phyloP scores from a whole-genome alignment of 352 stramenopile genomes.

The Thalassiosira sp. region DNA sequence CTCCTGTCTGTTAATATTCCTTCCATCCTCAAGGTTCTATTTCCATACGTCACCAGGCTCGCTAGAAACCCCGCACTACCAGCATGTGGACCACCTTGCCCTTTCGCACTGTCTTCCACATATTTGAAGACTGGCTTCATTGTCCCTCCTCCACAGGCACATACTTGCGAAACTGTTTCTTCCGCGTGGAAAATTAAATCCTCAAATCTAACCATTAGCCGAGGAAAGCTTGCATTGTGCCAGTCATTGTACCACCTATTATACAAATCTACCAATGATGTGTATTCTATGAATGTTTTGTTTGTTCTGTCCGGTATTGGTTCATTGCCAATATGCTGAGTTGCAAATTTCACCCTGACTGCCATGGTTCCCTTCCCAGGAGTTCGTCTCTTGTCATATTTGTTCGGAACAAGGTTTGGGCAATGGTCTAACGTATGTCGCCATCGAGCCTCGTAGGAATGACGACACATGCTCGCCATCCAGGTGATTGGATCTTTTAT shows the following conservation, averaged over 20 bases:
- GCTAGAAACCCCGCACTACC: constrained; percentile 53
- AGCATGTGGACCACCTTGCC: constrained; percentile 41
- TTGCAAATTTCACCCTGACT: constrained; percentile 47
- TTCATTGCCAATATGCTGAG: constrained; percentile 24
- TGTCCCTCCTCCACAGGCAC: constrained; percentile 64
- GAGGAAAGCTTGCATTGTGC: constrained; percentile 57
- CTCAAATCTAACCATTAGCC: constrained; percentile 76
- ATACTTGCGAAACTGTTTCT: constrained; percentile 48
- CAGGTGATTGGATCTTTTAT: constrained; percentile 83
- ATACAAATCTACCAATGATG: constrained; percentile 62
- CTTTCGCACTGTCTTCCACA: constrained; percentile 63
- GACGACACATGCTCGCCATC: constrained; percentile 81
- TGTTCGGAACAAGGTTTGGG: constrained; percentile 70
- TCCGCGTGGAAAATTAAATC: constrained; percentile 75
- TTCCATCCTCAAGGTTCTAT: constrained; percentile 33
- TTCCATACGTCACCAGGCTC: constrained; percentile 64
- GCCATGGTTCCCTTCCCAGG: constrained; percentile 19
- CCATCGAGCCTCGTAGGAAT: constrained; percentile 68
- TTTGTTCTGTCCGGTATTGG: constrained; percentile 40
- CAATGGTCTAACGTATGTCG: constrained; percentile 52
- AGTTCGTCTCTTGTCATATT: constrained; percentile 39
- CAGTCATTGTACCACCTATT: constrained; percentile 76
- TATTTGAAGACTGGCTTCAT: constrained; percentile 55
- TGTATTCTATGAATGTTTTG: constrained; percentile 51
- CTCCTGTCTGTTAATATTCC: constrained; percentile 37